phyloP scores from a whole-genome alignment of 345 rosid species.

The Eucalyptus tenuipes region DNA sequence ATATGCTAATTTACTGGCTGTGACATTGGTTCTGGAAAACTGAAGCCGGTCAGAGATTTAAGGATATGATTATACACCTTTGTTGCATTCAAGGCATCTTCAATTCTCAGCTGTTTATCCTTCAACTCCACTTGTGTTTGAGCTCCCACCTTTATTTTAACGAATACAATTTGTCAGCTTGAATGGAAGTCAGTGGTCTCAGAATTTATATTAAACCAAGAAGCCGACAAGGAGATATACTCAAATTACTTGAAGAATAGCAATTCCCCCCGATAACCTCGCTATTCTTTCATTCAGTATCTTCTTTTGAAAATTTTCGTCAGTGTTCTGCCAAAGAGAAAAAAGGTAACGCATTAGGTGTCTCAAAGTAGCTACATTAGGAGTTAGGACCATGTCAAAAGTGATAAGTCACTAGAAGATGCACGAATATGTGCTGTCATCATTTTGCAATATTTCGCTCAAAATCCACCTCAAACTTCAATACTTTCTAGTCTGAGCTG shows the following conservation, averaged over 20 bases:
- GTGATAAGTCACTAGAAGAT: background rate
- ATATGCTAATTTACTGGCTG: constrained; percentile 2
- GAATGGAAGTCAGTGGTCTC: background rate
- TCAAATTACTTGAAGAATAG: constrained; percentile 59
- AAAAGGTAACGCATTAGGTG: background rate
- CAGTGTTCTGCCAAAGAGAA: constrained; percentile 45
- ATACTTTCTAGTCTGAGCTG: background rate
- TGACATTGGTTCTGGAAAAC: background rate
- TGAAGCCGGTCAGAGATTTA: background rate
- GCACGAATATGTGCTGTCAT: background rate
- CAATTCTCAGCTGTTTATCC: constrained; percentile 78
- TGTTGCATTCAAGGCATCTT: constrained; percentile 93
- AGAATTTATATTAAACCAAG: background rate
- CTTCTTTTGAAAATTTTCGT: constrained; percentile 59
- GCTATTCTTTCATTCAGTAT: constrained; percentile 83
- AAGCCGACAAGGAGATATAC: background rate
- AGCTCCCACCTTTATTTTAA: constrained; percentile 61
- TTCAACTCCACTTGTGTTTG: constrained; percentile 84
- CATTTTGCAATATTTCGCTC: background rate
- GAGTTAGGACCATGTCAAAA: background rate
- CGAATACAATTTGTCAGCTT: background rate
- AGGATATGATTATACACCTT: constrained; percentile 33
- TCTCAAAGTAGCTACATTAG: background rate
- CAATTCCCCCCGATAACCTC: constrained; percentile 76
- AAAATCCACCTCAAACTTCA: background rate